Evolutionary conservation across 73 alveolate genomes (phyloP).

Genomic region (Paramecium biaurelia): DNA sequence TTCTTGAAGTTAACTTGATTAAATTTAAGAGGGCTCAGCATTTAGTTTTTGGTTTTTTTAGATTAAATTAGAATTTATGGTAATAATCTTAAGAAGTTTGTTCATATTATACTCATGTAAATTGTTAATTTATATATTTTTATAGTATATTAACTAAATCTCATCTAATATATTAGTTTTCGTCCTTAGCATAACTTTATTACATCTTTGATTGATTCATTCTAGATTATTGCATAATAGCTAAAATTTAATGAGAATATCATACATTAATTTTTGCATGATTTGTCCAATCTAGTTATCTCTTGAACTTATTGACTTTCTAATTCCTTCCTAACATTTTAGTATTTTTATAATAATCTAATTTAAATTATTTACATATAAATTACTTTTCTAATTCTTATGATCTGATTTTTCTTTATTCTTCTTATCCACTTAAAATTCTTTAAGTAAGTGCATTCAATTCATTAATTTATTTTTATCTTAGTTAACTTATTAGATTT

Average conservation of each 20-base stretch:
- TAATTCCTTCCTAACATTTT: constrained; percentile 57
- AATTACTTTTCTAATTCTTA: constrained; percentile 54
- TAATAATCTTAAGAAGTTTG: background rate
- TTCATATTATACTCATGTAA: background rate
- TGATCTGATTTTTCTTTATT: constrained; percentile 52
- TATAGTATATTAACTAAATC: background rate
- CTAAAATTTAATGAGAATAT: background rate
- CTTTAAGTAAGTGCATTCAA: constrained; percentile 50
- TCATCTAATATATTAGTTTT: background rate
- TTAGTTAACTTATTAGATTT: constrained; percentile 31
- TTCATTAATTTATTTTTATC: constrained; percentile 26
- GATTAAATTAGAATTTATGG: background rate
- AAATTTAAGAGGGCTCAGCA: background rate
- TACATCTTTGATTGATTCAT: constrained; percentile 34
- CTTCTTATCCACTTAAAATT: constrained; percentile 57
- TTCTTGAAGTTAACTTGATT: background rate
- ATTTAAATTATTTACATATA: background rate
- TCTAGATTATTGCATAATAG: constrained; percentile 24
- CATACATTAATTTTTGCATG: background rate
- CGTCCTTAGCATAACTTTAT: background rate
- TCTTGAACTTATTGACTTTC: constrained; percentile 52
- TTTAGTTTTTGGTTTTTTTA: background rate
- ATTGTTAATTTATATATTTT: background rate
- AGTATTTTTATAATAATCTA: constrained; percentile 55
- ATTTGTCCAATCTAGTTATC: constrained; percentile 54